Base-by-base conservation (phyloP, 192 early-diverging fungal genomes). In the Umbelopsis ramanniana region DNA sequence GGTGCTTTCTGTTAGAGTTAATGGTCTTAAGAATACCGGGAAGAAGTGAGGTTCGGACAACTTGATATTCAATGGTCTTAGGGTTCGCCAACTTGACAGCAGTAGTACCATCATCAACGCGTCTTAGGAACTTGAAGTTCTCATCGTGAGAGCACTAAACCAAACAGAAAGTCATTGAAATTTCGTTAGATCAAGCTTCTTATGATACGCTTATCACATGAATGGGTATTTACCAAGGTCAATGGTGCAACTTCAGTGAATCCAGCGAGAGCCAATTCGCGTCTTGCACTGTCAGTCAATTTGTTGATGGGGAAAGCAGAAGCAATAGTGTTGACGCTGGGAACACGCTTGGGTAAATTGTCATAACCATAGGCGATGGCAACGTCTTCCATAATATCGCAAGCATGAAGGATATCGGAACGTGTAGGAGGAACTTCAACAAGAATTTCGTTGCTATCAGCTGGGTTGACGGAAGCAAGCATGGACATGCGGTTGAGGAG, bases 381-480 rank as follows among this genome's bases (percentile, higher is more conserved):
- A 57, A 95, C 93, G 76, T 98, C 97, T 85, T 98, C 98, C 89
- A 96, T 96, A 43, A 99, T 89, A 81, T 99, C 98, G 80, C 96
- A 98, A 50, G 93, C 89, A 72, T 99, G 98, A 68, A 99, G 87
- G 57, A 99, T 91, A 72, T 99, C 98, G 68, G 91, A 91, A 35
- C 98, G 91, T 24, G 98, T 98, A 9, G 89, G 87, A 35, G 97
- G 97, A 19, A 97, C 84, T 52, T 86, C 83, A 11, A 98, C 96
- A 23, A 78, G 52, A 47, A 99, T 81, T 69, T 84, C 84, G 35
- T 86, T 81, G 26, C 75, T 80, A 45, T 89, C 84, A 8, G 77
- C 72, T 19, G 81, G 67, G 52, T 83, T 79, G 24, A 86, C 74
- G 1, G 53, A 76, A 15, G 95, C 94, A 8, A 84, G 83, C 67